Base-by-base conservation (phyloP, 805 yeast genomes). In the Tetrapisispora namnaoensis region DNA sequence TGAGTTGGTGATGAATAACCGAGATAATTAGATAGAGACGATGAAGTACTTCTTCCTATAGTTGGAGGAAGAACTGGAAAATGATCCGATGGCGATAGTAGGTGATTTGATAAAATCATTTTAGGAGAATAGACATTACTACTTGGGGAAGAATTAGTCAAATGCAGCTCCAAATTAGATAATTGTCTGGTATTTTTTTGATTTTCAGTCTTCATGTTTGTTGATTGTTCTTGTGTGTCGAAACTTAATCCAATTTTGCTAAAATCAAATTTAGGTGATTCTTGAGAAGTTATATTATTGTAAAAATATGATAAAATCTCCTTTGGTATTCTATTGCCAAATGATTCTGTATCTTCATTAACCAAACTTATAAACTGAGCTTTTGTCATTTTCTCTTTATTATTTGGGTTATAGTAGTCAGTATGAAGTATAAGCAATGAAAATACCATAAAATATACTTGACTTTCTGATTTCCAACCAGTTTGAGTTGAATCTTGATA, bases 341-440 rank as follows among this genome's bases (percentile, higher is more conserved):
- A 46, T 1, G 66, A 60, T 18, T 58, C 55, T 3, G 49, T 49
- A 51, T 69, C 71, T 36, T 62, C 61, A 38, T 65, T 63, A 4
- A 73, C 63, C 44, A 77, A 77, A 40, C 72, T 71, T 16, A 81
- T 70, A 57, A 79, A 85, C 53, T 83, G 89, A 4, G 69, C 62
- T 56, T 75, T 80, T 10, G 79, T 65, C 86, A 85, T 83, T 60
- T 85, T 85, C 48, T 69, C 73, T 56, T 76, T 79, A 64, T 83
- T 83, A 60, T 76, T 80, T 18, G 74, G 73, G 64, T 84, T 85
- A 67, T 81, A 85, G 50, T 70, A 75, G 59, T 84, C 93, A 0
- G 93, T 85, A 59, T 85, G 91, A 32, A 85, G 66, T 73, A 85
- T 80, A 42, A 85, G 70, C 39, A 85, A 62, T 2, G 88, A 80